Percentiles rank a stretch among this genome's conserved stretches.
Conservation (phyloP, 164 flowering plant genomes). For the Aristolochia californica region DNA sequence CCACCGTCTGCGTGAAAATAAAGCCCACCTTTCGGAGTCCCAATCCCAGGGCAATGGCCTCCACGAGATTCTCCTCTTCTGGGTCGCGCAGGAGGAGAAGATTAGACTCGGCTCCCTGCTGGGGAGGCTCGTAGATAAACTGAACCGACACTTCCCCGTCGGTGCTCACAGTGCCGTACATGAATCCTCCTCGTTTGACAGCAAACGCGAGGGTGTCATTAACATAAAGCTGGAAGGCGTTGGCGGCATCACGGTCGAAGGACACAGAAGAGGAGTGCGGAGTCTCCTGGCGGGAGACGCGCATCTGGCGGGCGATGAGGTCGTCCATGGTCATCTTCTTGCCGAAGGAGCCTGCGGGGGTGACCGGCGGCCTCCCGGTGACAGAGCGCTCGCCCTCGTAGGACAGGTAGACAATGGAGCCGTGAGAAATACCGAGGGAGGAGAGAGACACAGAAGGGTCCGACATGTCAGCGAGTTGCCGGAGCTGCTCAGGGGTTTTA, state of each 20-base stretch:
- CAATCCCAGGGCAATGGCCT: conserved; percentile 22
- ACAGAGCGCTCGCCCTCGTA: conserved; percentile 72
- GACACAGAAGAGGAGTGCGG: conserved; percentile 75
- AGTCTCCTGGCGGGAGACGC: conserved; percentile 65
- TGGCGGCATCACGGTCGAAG: conserved; percentile 77
- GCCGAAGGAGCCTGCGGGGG: conserved; percentile 73
- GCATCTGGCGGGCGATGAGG: conserved; percentile 77
- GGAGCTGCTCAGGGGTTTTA: conserved; percentile 42
- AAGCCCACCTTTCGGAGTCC: conserved; percentile 26
- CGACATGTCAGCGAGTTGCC: conserved; percentile 51
- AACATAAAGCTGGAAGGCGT: conserved; percentile 75
- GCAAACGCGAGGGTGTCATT: conserved; percentile 75
- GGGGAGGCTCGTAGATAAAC: conserved; percentile 93
- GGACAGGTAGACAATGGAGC: conserved; percentile 60
- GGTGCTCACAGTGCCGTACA: conserved; percentile 67
- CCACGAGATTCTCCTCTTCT: conserved; percentile 32
- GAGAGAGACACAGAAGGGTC: conserved; percentile 46
- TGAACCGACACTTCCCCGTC: conserved; percentile 67
- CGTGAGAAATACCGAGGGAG: conserved; percentile 57
- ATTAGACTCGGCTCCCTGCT: conserved; percentile 69
- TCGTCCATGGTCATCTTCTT: conserved; percentile 97
- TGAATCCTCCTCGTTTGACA: conserved; percentile 80
- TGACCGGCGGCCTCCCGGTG: conserved; percentile 29
- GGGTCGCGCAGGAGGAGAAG: conserved; percentile 51
- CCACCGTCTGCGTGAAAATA: conserved; percentile 59